A percentile compares a stretch with the other conserved stretches of the same genome.
Conservation (phyloP, 495 filamentous ascomycete genomes). For the Podospora anserina region DNA sequence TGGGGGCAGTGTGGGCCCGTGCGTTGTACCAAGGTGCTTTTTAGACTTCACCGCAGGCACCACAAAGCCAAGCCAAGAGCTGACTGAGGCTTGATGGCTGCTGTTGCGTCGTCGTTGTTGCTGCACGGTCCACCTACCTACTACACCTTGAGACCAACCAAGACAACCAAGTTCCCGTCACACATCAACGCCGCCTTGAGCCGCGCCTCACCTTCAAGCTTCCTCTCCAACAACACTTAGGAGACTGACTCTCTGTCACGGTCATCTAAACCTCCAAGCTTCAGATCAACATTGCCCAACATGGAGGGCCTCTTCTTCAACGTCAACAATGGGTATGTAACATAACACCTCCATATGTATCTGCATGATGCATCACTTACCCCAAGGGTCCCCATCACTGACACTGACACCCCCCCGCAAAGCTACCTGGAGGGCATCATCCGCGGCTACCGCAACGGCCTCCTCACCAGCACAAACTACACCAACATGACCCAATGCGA, state of each 20-base stretch:
- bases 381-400: background rate
- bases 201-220: conserved; percentile 12
- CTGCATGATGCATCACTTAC: background rate
- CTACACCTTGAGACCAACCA: background rate
- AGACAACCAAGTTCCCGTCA: conserved; percentile 4
- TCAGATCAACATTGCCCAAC: conserved; percentile 23
- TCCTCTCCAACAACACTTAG: background rate
- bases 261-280: conserved; percentile 21
- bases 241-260: background rate
- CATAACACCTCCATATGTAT: conserved; percentile 3
- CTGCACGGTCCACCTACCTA: conserved; percentile 11
- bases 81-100: background rate
- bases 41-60: background rate
- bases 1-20: conserved; percentile 23
- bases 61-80: background rate
- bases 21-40: conserved; percentile 1
- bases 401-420: too few relatives aligned
- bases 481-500: conserved; percentile 97
- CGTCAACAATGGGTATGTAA: conserved; percentile 79
- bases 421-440: conserved; percentile 97
- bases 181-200: conserved; percentile 12
- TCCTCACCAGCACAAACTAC: conserved; percentile 90
- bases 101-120: background rate
- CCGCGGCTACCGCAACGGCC: conserved; percentile 90
- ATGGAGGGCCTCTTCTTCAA: conserved; percentile 99